A percentile compares a stretch with the other conserved stretches of the same genome.
Evolutionary conservation across 2,329 filamentous ascomycete genomes (phyloP).

Genomic region (Colletotrichum spaethianum): DNA sequence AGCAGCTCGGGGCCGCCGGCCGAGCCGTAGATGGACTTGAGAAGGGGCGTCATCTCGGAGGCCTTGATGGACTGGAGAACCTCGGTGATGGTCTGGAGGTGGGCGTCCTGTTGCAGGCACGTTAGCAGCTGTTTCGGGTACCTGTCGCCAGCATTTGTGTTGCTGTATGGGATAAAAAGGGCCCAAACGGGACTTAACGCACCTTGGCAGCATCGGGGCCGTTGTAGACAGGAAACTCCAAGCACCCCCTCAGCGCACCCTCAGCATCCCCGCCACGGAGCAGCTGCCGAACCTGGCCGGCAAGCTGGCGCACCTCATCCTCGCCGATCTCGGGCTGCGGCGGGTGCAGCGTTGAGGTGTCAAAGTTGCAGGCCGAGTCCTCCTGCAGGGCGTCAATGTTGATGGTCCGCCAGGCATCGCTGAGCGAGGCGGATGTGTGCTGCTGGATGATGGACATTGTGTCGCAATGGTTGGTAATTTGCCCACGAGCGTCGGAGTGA

Average conservation of each 20-base stretch:
- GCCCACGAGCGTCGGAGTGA: not conserved
- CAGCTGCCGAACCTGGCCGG: slow-evolving; percentile 88
- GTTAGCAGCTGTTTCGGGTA: slow-evolving; percentile 36
- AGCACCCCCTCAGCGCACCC: slow-evolving; percentile 85
- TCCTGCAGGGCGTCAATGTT: slow-evolving; percentile 93
- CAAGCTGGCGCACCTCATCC: slow-evolving; percentile 82
- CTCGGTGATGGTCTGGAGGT: slow-evolving; percentile 90
- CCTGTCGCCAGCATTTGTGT: too few species aligned
- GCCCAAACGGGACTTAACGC: slow-evolving; percentile 14
- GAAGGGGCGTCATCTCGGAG: slow-evolving; percentile 91
- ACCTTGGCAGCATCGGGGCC: slow-evolving; percentile 72
- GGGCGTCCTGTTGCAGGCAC: slow-evolving; percentile 75
- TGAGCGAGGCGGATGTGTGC: slow-evolving; percentile 71
- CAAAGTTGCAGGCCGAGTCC: slow-evolving; percentile 93
- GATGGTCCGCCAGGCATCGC: slow-evolving; percentile 86
- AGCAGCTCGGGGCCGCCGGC: slow-evolving; percentile 87
- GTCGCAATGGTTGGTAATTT: not conserved
- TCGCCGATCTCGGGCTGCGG: slow-evolving; percentile 81
- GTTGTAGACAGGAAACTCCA: slow-evolving; percentile 88
- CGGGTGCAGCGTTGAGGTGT: slow-evolving; percentile 85
- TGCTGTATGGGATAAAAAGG: not conserved
- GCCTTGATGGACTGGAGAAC: slow-evolving; percentile 97
- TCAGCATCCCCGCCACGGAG: slow-evolving; percentile 89
- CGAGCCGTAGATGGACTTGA: slow-evolving; percentile 84
- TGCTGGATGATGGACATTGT: slow-evolving; percentile 78